phyloP scores from a whole-genome alignment of 2,329 filamentous ascomycete species.

The Ampelomyces quisqualis region DNA sequence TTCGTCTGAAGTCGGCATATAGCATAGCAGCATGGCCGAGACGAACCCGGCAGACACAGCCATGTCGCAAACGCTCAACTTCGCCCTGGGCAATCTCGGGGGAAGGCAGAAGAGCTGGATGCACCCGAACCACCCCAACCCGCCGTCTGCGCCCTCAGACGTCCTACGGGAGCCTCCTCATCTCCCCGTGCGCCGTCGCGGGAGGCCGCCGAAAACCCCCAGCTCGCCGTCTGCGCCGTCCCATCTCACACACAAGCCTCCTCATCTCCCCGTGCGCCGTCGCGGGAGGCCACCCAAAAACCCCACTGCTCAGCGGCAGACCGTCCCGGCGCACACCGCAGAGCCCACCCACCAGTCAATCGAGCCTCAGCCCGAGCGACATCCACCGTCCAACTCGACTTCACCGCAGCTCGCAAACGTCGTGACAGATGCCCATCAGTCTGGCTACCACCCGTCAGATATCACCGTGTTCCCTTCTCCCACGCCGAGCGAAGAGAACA shows the following conservation, averaged over 20 bases:
- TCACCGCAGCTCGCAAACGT: constrained; percentile 40
- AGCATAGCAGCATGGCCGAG: constrained; percentile 12
- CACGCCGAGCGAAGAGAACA: constrained; percentile 59
- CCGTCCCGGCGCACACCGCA: constrained; percentile 1
- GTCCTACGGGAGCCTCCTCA: neutral
- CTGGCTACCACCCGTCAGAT: constrained; percentile 3
- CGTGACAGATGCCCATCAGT: constrained; percentile 7
- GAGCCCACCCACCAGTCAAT: constrained; percentile 3
- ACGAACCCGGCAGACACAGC: constrained; percentile 9
- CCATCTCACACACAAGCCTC: neutral
- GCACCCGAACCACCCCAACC: constrained; percentile 3
- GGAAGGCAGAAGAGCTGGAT: constrained; percentile 39
- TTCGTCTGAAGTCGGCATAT: neutral
- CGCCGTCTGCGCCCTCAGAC: neutral
- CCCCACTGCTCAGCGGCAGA: neutral
- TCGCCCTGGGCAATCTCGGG: constrained; percentile 34
- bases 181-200: neutral
- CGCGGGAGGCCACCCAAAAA: constrained; percentile 6
- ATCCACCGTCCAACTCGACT: constrained; percentile 34
- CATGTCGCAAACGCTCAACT: constrained; percentile 26
- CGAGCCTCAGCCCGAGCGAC: constrained; percentile 16
- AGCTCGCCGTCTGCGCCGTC: no score
- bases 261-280: neutral
- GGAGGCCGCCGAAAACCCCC: neutral
- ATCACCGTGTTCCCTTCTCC: constrained; percentile 60